phyloP scores from a whole-genome alignment of 257 asterid species.

The Solanum sitiens region DNA sequence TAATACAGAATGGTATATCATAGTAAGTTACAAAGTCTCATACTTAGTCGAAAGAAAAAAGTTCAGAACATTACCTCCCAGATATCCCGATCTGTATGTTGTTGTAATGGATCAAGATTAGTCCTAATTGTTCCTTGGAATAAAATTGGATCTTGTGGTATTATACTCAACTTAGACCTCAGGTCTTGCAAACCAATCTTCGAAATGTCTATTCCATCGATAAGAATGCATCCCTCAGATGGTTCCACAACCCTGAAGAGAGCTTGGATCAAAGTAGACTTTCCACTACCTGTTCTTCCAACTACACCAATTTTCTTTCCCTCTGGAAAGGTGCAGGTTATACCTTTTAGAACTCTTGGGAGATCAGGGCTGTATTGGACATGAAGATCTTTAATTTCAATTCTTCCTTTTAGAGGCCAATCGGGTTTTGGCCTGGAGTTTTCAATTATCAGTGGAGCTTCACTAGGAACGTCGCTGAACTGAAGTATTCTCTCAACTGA shows the following conservation, averaged over 20 bases:
- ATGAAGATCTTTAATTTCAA: slow-evolving; percentile 50
- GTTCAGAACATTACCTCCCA: slow-evolving; percentile 47
- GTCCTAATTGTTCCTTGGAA: slow-evolving; percentile 73
- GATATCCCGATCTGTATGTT: slow-evolving; percentile 50
- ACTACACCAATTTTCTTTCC: slow-evolving; percentile 61
- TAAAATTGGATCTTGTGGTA: slow-evolving; percentile 81
- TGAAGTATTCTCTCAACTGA: slow-evolving; percentile 73
- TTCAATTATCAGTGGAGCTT: slow-evolving; percentile 59
- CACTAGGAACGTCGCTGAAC: slow-evolving; percentile 47
- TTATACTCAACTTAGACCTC: slow-evolving; percentile 59
- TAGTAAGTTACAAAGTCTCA: not conserved
- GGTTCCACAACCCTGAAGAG: slow-evolving; percentile 78
- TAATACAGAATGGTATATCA: not conserved
- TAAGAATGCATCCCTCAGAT: slow-evolving; percentile 43
- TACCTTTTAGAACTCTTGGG: slow-evolving; percentile 63
- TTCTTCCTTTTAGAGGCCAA: slow-evolving; percentile 65
- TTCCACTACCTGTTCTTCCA: slow-evolving; percentile 89
- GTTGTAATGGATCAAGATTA: slow-evolving; percentile 62
- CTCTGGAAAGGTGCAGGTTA: slow-evolving; percentile 56
- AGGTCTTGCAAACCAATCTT: slow-evolving; percentile 64
- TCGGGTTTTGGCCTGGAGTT: slow-evolving; percentile 35
- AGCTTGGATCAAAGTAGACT: slow-evolving; percentile 80
- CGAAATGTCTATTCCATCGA: slow-evolving; percentile 59
- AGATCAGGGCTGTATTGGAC: slow-evolving; percentile 59
- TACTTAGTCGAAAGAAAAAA: not conserved